Evolutionary conservation across 2,329 filamentous ascomycete species (phyloP).

Genomic region (Claviceps sp.): DNA sequence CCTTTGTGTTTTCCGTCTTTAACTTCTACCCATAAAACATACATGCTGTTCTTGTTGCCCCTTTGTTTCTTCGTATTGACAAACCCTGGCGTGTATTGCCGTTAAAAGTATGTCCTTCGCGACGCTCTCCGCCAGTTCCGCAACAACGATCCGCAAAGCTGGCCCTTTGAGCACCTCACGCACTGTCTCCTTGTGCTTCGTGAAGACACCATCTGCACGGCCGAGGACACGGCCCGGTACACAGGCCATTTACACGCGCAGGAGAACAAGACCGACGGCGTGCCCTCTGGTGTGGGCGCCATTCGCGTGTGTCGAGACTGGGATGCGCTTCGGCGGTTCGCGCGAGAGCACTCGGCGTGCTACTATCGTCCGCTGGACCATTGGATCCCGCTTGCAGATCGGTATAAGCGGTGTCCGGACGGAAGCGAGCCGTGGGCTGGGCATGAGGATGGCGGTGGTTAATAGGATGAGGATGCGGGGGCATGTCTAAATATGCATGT

Average conservation of each 20-base stretch:
- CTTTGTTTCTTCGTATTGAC: no score
- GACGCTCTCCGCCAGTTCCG: conserved; percentile 7
- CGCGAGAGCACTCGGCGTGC: conserved; percentile 9
- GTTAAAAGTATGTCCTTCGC: conserved; percentile 1
- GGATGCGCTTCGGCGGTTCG: conserved; percentile 13
- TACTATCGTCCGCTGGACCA: conserved; percentile 1
- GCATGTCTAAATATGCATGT: neutral
- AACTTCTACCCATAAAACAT: neutral
- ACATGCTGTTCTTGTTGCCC: no score
- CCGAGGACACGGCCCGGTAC: conserved; percentile 17
- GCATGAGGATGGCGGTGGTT: neutral
- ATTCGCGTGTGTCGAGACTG: conserved; percentile 16
- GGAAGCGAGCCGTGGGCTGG: conserved; percentile 2
- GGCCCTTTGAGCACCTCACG: conserved; percentile 2
- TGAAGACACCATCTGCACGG: conserved; percentile 16
- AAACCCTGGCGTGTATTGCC: neutral
- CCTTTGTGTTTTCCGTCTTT: neutral
- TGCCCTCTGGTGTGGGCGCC: conserved; percentile 11
- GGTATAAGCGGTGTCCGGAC: conserved; percentile 5
- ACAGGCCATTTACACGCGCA: conserved; percentile 6
- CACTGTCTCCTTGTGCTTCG: conserved; percentile 18
- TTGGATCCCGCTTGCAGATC: neutral
- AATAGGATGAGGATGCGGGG: neutral
- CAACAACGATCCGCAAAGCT: neutral
- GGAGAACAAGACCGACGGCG: conserved; percentile 1